A percentile compares a stretch with the other conserved stretches of the same genome.
Conservation (phyloP, 441 rosid genomes). For the Adansonia grandidieri region DNA sequence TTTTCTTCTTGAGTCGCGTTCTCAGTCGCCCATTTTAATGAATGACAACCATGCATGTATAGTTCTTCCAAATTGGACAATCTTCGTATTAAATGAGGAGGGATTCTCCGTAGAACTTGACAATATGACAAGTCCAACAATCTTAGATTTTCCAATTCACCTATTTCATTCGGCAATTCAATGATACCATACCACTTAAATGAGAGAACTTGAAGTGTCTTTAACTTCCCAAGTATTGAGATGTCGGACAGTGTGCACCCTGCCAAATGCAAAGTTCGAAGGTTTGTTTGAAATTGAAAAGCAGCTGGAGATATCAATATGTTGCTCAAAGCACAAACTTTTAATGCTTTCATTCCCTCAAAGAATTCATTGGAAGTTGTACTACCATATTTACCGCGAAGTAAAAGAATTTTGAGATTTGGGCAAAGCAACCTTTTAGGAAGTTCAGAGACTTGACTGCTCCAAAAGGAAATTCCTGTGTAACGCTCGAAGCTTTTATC, state of each 20-base stretch:
- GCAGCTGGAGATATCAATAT: not conserved
- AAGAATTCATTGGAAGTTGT: not conserved
- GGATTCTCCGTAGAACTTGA: rapidly evolving
- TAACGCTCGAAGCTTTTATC: not conserved
- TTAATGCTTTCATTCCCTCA: not conserved
- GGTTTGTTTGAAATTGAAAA: not conserved
- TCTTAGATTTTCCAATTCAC: not conserved
- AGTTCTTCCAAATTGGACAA: not conserved
- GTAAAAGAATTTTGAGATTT: constrained; percentile 8
- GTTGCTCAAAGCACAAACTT: not conserved
- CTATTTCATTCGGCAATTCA: not conserved
- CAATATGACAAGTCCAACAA: not conserved
- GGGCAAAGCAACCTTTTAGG: not conserved
- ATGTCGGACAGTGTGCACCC: not conserved
- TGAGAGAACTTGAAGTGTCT: not conserved
- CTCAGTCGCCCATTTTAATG: not conserved
- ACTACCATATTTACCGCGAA: not conserved
- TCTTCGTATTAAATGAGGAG: not conserved
- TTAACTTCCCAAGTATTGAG: not conserved
- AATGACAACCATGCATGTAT: not conserved
- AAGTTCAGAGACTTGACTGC: not conserved
- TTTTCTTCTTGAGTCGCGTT: not conserved
- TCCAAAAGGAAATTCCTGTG: not conserved
- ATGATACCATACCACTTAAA: not conserved
- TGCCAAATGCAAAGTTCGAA: not conserved